Evolutionary conservation across 225 moss, liverwort and hornwort genomes (phyloP).

Genomic region (Neckera pumila): DNA sequence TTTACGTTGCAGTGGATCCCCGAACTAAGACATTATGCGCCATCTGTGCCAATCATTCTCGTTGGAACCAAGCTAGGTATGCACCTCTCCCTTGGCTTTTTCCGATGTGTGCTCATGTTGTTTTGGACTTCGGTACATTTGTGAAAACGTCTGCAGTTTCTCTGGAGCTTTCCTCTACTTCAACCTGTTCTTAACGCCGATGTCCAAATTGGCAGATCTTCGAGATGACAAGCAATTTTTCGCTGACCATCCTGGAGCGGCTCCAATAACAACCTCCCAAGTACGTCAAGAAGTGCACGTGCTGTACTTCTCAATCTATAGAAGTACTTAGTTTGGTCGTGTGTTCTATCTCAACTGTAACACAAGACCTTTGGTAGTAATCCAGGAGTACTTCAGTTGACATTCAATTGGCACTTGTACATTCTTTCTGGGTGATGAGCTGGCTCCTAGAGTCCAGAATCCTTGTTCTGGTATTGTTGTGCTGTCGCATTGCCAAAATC

Average conservation of each 20-base stretch:
- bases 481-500: background rate
- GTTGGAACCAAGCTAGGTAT: constrained; percentile 98
- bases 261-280: constrained; percentile 86
- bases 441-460: background rate
- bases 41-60: constrained; percentile 91
- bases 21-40: constrained; percentile 98
- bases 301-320: background rate
- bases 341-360: background rate
- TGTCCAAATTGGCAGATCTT: constrained; percentile 51
- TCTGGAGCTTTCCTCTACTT: background rate
- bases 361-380: background rate
- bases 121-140: background rate
- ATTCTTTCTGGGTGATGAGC: background rate
- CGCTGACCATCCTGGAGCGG: constrained; percentile 91
- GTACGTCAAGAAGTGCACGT: constrained; percentile 25
- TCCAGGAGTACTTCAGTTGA: background rate
- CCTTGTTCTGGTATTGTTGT: background rate
- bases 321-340: background rate
- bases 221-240: constrained; percentile 99
- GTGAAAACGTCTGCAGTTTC: background rate
- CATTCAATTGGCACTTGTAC: background rate
- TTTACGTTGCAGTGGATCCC: constrained; percentile 77
- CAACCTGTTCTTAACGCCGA: background rate
- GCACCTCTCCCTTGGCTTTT: background rate
- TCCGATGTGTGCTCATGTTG: background rate